These are phyloP conservation scores for Dendrocalamus sinicus DNA, from an alignment of 176 grass and related monocot species.

Conservation along the genomic window DNA sequence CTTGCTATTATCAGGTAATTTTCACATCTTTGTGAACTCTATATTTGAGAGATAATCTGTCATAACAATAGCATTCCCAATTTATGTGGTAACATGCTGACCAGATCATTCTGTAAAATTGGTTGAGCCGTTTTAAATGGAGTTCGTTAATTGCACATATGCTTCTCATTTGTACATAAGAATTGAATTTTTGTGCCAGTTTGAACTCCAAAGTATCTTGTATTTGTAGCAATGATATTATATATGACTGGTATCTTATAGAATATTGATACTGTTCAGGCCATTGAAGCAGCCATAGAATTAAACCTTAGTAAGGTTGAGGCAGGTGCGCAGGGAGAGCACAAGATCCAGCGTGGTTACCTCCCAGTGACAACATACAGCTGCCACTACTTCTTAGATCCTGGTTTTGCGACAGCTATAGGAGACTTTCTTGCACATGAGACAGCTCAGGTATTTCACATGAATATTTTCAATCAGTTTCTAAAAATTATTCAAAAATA, in stretches of 20 bases:
- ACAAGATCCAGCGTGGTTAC: conserved; percentile 97
- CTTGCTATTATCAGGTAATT: conserved; percentile 97
- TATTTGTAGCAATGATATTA: conserved; percentile 1
- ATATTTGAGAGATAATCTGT: not conserved
- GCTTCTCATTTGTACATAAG: conserved; percentile 5
- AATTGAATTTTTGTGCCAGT: not conserved
- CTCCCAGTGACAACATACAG: conserved; percentile 93
- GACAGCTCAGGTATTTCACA: conserved; percentile 68
- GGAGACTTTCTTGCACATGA: conserved; percentile 69
- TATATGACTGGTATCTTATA: conserved; percentile 1
- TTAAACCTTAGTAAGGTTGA: conserved; percentile 89
- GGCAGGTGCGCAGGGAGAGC: conserved; percentile 96
- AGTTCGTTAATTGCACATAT: not conserved
- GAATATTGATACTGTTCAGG: conserved; percentile 54
- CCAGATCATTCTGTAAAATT: conserved; percentile 12
- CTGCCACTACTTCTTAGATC: conserved; percentile 81
- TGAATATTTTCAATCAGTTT: conserved; percentile 18
- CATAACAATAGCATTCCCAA: not conserved
- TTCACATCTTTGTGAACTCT: conserved; percentile 10
- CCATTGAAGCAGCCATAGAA: conserved; percentile 95
- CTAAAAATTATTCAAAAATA: conserved; percentile 25
- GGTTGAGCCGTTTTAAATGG: conserved; percentile 11
- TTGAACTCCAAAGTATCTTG: conserved; percentile 25
- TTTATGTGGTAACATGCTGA: not conserved
- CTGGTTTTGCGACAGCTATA: conserved; percentile 80